These are phyloP conservation scores for Xerophyta viscosa DNA, from an alignment of 106 monocot genomes.

Conservation along the genomic window DNA sequence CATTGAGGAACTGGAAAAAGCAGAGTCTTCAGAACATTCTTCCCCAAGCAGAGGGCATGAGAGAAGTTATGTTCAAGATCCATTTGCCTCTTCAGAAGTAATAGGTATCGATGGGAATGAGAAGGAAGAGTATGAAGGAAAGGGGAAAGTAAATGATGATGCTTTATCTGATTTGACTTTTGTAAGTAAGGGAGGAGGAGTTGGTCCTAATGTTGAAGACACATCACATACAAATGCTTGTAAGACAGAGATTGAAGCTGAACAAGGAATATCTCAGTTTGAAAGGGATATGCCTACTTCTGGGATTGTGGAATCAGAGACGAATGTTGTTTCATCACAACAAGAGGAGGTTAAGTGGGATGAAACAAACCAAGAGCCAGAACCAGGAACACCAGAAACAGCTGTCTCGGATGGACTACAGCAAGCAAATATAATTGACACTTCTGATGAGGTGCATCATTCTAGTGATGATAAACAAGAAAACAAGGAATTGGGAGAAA, in stretches of 20 bases:
- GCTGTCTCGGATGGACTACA: slow-evolving; percentile 11
- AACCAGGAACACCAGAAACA: slow-evolving; percentile 8
- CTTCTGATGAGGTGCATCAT: slow-evolving; percentile 16
- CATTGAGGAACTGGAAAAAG: slow-evolving; percentile 25
- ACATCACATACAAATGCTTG: neutral
- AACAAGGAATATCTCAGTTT: neutral
- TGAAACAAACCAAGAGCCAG: slow-evolving; percentile 10
- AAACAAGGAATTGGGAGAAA: slow-evolving; percentile 20
- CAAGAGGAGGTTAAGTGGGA: slow-evolving; percentile 11
- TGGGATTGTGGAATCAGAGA: slow-evolving; percentile 5
- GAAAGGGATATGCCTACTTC: slow-evolving; percentile 13
- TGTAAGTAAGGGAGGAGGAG: slow-evolving; percentile 7
- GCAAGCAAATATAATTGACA: slow-evolving; percentile 7
- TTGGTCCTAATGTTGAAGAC: slow-evolving; percentile 4
- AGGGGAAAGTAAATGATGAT: neutral
- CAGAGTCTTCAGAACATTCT: slow-evolving; percentile 21
- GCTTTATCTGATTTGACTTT: neutral
- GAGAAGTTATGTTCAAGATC: slow-evolving; percentile 10
- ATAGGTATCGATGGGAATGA: slow-evolving; percentile 10
- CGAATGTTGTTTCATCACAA: slow-evolving; percentile 5
- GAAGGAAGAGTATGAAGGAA: slow-evolving; percentile 17
- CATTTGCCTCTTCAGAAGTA: slow-evolving; percentile 17
- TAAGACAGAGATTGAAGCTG: slow-evolving; percentile 10
- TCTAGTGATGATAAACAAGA: slow-evolving; percentile 30
- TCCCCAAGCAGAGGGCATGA: slow-evolving; percentile 19